Base-by-base conservation (phyloP, 176 grass and related monocot genomes). In the Hsuehochloa calcarea region DNA sequence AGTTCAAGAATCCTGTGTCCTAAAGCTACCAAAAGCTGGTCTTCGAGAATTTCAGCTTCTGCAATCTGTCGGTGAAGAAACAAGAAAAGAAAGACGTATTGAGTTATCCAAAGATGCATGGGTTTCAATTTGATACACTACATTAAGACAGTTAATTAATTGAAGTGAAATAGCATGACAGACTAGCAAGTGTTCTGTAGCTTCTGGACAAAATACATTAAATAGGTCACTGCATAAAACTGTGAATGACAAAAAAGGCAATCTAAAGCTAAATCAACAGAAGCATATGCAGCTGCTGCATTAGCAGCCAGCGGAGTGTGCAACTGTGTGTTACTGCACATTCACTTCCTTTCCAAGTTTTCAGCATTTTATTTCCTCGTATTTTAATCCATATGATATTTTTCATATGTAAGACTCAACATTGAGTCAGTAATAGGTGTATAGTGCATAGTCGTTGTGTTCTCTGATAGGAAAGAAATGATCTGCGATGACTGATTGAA, bases 1-100 rank as follows among this genome's bases (percentile, higher is more conserved):
- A 99, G 90, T 81, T 99, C 97, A 58, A 99, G 82, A 90, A 99
- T 99, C 78, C 97, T 92, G 75, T 99, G 97, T 27, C 93, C 97
- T 88, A 99, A 79, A 79, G 92, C 97, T 89, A 99, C 87, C 82
- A 99, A 84, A 84, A 99, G 91, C 60, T 91, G 94, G 80, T 96
- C 93, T 76, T 96, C 97, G 16, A 96, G 91, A 84, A 99, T 89
- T 86, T 99, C 92, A 80, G 97, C 91, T 81, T 99, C 97, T 68
- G 91, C 97, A 74, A 99, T 94, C 97, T 99, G 84, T 63, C 14
- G 45, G 46, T 37, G 26, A 37, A 74, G 73, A 76, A 56, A 71
- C 8, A 45, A 66, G 14, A 15, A 56, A 35, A 90, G 12, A 45
- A 52, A 16, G 8, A 55, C 3, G n/a, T 46, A 39, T 34, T 60